Evolutionary conservation across 176 grass and related monocot species (phyloP), one percentile per base, ranked within the genome.

Genomic region (Aegilops sharonensis): DNA sequence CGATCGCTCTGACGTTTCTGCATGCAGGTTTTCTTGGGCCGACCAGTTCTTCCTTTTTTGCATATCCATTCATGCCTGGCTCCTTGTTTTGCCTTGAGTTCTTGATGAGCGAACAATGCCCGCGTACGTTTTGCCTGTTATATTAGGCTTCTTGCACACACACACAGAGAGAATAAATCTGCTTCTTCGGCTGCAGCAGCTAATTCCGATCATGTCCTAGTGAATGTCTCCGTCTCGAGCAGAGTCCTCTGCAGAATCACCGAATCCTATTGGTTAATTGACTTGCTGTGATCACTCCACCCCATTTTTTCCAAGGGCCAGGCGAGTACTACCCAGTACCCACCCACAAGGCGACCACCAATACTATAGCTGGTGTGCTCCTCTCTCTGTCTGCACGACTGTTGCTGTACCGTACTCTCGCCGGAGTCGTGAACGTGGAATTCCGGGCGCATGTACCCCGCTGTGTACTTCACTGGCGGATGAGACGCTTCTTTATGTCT

Each of bases 281-380:
- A 17, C 12, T 64, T 74, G 32, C 14, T 72, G 32, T 42, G 18
- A 54, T 54, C 50, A 52, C 48, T 1, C 11, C 60, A 60, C 40
- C 74, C 61, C 21, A 37, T 67, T 42, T 8, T 71, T 17, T 54
- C 50, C 50, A 54, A 54, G 50, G 78, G 60, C 75, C 82, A 85
- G 65, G 72, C 66, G 66, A 30, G 66, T 84, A 36, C 54, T 9
- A 27, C 48, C 32, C 43, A 3, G 18, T 59, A 59, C 56, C 56
- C 56, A 21, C 39, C 39, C 70, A 25, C 11, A n/a, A 73, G 70
- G n/a, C 21, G 37, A 24, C 40, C 42, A 27, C 70, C 76, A 73
- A 50, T 3, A 63, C 83, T 86, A 82, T 78, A 82, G 54, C 61
- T 62, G 72, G 3, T 64, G 78, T 81, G 85, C 78, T 74, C 34